Base-by-base conservation (phyloP, 345 rosid genomes). In the Populus deltoides region DNA sequence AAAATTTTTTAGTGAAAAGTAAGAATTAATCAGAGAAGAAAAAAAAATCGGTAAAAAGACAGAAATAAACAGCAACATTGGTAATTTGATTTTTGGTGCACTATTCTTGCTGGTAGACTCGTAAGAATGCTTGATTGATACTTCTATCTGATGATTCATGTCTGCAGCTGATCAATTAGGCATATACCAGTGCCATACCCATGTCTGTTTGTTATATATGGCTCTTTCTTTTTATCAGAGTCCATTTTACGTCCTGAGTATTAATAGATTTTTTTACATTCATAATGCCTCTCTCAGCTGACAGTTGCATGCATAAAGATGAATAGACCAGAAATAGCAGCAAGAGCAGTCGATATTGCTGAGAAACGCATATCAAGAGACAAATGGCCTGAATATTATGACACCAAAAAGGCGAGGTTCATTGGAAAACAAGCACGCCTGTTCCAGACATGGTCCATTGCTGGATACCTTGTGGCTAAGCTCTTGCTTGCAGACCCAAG, bases 371-470 rank as follows among this genome's bases (percentile, higher is more conserved):
- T 89, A 71, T 78, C 85, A 6, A 33, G 71, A n/a, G 88, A 89
- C 77, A 80, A 85, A 53, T 89, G 92, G 90, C 88, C 92, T 6
- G 90, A 89, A 77, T 87, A 87, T 77, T 87, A 87, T 49, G 92
- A 87, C 80, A 89, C 92, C 13, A 87, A 83, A 73, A 81, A 72
- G 77, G 90, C 77, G 29, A 81, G 86, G 77, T 89, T 85, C 83
- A 84, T 87, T 2, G 89, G 91, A 51, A 86, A 85, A 77, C 87
- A 87, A 76, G 74, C 90, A 8, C 83, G 20, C 36, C 77, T 86
- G 61, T 84, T 35, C 78, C 91, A 89, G 85, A 89, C 90, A 11
- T 89, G 91, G 89, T 83, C 89, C 4, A 87, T 89, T 71, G 90
- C 90, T 1, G 87, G 90, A 65, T 87, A 80, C 77, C 88, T 89